Percentiles rank a stretch among this genome's conserved stretches.
These are phyloP conservation scores for Teratosphaeria destructans DNA, from an alignment of 2,329 filamentous ascomycete genomes.

Conservation along the genomic window DNA sequence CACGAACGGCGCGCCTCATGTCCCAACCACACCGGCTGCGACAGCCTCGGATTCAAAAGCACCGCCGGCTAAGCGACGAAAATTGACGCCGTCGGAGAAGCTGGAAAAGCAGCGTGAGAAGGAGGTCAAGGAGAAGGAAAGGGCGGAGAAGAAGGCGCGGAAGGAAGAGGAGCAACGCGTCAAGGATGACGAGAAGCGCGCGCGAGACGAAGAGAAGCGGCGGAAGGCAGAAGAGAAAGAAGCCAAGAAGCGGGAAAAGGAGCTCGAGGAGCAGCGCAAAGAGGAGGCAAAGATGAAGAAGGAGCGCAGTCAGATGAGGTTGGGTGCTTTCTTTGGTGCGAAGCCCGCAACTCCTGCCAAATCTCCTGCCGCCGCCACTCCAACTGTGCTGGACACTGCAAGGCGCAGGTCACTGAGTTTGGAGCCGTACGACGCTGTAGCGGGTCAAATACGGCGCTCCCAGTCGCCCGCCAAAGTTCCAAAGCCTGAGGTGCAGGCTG, in stretches of 20 bases:
- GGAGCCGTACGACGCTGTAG: constrained; percentile 19
- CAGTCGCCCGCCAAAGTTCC: constrained; percentile 17
- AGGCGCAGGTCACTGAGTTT: constrained; percentile 28
- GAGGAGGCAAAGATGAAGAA: constrained; percentile 22
- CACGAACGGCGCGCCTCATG: neutral
- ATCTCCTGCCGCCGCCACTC: constrained; percentile 4
- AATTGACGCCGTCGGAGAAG: constrained; percentile 20
- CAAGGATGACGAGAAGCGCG: constrained; percentile 24
- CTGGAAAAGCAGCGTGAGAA: constrained; percentile 31
- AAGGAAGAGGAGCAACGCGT: constrained; percentile 30
- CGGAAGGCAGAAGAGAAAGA: constrained; percentile 30
- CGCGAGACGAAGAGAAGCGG: constrained; percentile 19
- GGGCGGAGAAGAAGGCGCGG: constrained; percentile 32
- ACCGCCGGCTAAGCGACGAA: constrained; percentile 29
- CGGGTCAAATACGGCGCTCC: constrained; percentile 14
- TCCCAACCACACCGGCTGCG: neutral
- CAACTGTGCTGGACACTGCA: constrained; percentile 14
- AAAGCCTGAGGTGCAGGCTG: constrained; percentile 6
- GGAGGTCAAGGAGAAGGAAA: constrained; percentile 31
- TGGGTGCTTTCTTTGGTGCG: constrained; percentile 35
- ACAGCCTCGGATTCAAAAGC: constrained; percentile 7
- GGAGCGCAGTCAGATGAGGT: constrained; percentile 24
- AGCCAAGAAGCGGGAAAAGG: constrained; percentile 33
- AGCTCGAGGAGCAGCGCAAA: constrained; percentile 20
- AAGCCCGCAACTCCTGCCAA: constrained; percentile 28